Evolutionary conservation across 2,329 filamentous ascomycete genomes (phyloP).

Genomic region (Aplosporella prunicola): DNA sequence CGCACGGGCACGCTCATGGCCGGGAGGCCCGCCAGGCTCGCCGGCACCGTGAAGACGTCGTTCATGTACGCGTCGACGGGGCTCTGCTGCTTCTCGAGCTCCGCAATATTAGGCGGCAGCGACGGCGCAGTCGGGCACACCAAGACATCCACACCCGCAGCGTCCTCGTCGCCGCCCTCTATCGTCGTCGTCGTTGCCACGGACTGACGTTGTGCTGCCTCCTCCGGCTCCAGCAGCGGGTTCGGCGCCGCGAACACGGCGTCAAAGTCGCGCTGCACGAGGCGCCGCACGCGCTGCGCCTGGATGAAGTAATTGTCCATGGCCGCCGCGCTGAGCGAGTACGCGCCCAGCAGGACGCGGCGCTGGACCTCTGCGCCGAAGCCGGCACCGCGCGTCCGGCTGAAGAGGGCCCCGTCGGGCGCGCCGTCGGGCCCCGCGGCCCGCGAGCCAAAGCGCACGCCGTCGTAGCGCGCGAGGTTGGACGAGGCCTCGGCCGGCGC

Average conservation of each 20-base stretch:
- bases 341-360: slow-evolving; percentile 80
- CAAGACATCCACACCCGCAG: slow-evolving; percentile 76
- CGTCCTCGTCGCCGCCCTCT: slow-evolving; percentile 29
- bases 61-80: slow-evolving; percentile 76
- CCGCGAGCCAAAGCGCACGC: slow-evolving; percentile 76
- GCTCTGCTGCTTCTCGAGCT: slow-evolving; percentile 22
- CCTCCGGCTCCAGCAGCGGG: slow-evolving; percentile 43
- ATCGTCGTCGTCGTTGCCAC: slow-evolving; percentile 22
- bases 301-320: slow-evolving; percentile 97
- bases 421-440: slow-evolving; percentile 44
- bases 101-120: slow-evolving; percentile 53
- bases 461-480: slow-evolving; percentile 94
- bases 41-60: slow-evolving; percentile 92
- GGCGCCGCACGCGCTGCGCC: slow-evolving; percentile 74
- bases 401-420: slow-evolving; percentile 50
- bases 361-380: slow-evolving; percentile 81
- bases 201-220: not conserved
- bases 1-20: slow-evolving; percentile 70
- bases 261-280: slow-evolving; percentile 84
- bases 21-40: slow-evolving; percentile 82
- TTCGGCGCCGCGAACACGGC: slow-evolving; percentile 61
- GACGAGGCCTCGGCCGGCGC: slow-evolving; percentile 92
- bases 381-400: slow-evolving; percentile 59
- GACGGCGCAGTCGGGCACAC: slow-evolving; percentile 81
- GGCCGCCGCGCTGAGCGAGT: slow-evolving; percentile 78